These are phyloP conservation scores for Sarocladiaceae sp. DNA, from an alignment of 2,329 filamentous ascomycete genomes.

Conservation along the genomic window DNA sequence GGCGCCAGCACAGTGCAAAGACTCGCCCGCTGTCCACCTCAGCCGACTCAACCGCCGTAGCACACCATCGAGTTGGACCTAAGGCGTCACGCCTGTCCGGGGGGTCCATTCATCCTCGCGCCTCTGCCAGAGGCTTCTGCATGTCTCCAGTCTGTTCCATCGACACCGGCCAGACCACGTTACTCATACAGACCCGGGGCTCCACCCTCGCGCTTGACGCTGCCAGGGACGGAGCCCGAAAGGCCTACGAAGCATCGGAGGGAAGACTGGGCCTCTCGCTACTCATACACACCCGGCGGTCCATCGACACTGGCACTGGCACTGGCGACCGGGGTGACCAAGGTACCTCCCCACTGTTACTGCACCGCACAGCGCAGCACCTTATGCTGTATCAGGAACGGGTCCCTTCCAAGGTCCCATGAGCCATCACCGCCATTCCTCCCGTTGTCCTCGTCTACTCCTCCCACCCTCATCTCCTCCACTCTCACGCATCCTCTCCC, in stretches of 20 bases:
- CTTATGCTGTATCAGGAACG: constrained; percentile 1
- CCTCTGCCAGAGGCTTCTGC: constrained; percentile 2
- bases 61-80: constrained; percentile 5
- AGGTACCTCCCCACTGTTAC: constrained; percentile 9
- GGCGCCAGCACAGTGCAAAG: background rate
- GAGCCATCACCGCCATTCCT: constrained; percentile 10
- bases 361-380: background rate
- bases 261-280: background rate
- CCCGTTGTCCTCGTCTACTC: constrained; percentile 1
- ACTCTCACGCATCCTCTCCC: constrained; percentile 12
- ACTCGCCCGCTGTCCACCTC: background rate
- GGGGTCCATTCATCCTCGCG: background rate
- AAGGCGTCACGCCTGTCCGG: constrained; percentile 5
- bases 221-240: constrained; percentile 7
- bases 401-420: constrained; percentile 8
- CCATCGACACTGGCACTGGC: background rate
- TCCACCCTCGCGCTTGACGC: constrained; percentile 5
- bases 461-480: constrained; percentile 8
- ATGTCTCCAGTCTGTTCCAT: constrained; percentile 8
- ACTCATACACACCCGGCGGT: constrained; percentile 2
- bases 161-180: constrained; percentile 7
- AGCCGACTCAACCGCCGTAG: constrained; percentile 1
- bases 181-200: background rate
- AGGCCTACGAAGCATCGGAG: background rate
- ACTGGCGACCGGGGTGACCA: constrained; percentile 6